Evolutionary conservation across 2,329 filamentous ascomycete species (phyloP).

Genomic region (Talaromyces piceae): DNA sequence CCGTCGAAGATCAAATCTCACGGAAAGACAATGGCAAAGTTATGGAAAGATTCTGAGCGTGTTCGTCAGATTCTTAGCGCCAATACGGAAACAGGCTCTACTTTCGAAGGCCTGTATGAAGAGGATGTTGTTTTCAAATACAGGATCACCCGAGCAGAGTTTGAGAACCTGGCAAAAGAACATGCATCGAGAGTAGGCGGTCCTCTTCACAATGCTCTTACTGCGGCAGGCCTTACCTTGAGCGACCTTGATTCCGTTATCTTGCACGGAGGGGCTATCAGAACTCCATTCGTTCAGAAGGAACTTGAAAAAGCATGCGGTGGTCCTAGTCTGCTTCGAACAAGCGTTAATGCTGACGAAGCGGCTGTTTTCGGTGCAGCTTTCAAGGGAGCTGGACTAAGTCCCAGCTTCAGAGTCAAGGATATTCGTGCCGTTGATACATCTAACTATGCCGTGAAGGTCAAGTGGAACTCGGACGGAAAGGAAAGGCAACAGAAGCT

Average conservation of each 20-base stretch:
- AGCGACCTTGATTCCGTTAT: slow-evolving; percentile 81
- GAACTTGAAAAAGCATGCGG: slow-evolving; percentile 70
- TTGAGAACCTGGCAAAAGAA: slow-evolving; percentile 67
- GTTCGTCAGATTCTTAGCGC: slow-evolving; percentile 85
- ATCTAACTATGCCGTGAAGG: slow-evolving; percentile 62
- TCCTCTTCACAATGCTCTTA: slow-evolving; percentile 68
- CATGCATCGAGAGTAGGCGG: slow-evolving; percentile 61
- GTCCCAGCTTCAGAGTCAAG: slow-evolving; percentile 94
- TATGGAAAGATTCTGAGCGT: slow-evolving; percentile 88
- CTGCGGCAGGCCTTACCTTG: slow-evolving; percentile 63
- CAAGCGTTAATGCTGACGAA: slow-evolving; percentile 95
- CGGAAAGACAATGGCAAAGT: slow-evolving; percentile 76
- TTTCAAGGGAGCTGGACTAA: slow-evolving; percentile 86
- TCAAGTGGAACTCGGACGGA: slow-evolving; percentile 66
- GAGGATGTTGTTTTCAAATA: slow-evolving; percentile 92
- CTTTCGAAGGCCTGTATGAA: slow-evolving; percentile 76
- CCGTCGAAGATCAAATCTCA: slow-evolving; percentile 53
- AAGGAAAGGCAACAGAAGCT: slow-evolving; percentile 73
- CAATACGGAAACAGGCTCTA: slow-evolving; percentile 71
- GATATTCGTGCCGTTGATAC: slow-evolving; percentile 82
- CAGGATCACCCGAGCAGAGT: slow-evolving; percentile 70
- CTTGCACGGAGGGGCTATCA: slow-evolving; percentile 80
- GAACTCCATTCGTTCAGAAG: slow-evolving; percentile 92
- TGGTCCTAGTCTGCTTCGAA: slow-evolving; percentile 69
- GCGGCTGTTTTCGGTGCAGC: slow-evolving; percentile 92